phyloP scores from a whole-genome alignment of 768 basidiomycete species.

The Lactarius akahatsu region DNA sequence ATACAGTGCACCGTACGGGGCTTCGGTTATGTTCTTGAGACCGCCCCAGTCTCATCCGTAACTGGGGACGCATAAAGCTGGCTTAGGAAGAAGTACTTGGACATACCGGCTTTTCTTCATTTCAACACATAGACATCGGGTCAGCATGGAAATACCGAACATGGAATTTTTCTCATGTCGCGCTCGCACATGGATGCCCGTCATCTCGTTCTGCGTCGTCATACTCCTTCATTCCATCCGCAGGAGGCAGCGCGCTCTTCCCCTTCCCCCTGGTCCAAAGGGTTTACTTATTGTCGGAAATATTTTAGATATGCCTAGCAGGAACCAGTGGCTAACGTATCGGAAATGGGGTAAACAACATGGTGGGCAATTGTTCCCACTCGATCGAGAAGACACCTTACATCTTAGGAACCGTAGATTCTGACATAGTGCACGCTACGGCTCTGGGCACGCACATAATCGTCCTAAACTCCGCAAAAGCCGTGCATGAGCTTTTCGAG shows the following conservation, averaged over 20 bases:
- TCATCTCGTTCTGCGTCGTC: constrained; percentile 6
- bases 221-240: constrained; percentile 1
- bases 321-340: constrained; percentile 29
- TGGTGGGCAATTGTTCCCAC: constrained; percentile 18
- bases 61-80: constrained; percentile 5
- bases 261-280: constrained; percentile 32
- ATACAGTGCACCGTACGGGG: neutral
- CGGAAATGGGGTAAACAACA: constrained; percentile 30
- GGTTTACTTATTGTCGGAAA: constrained; percentile 32
- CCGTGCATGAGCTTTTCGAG: constrained; percentile 28
- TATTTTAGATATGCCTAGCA: constrained; percentile 29
- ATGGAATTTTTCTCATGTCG: neutral
- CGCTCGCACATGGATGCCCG: constrained; percentile 1
- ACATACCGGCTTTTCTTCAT: neutral
- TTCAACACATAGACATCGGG: neutral
- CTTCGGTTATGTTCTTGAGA: neutral
- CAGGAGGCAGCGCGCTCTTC: constrained; percentile 15
- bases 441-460: constrained; percentile 23
- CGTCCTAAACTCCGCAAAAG: constrained; percentile 41
- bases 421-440: constrained; percentile 25
- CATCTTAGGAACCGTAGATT: constrained; percentile 15
- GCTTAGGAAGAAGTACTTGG: neutral
- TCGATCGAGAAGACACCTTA: neutral
- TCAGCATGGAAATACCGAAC: neutral
- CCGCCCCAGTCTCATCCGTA: too few species aligned